These are phyloP conservation scores for Talaromyces verruculosus DNA, from an alignment of 2,329 filamentous ascomycete genomes.

Conservation along the genomic window DNA sequence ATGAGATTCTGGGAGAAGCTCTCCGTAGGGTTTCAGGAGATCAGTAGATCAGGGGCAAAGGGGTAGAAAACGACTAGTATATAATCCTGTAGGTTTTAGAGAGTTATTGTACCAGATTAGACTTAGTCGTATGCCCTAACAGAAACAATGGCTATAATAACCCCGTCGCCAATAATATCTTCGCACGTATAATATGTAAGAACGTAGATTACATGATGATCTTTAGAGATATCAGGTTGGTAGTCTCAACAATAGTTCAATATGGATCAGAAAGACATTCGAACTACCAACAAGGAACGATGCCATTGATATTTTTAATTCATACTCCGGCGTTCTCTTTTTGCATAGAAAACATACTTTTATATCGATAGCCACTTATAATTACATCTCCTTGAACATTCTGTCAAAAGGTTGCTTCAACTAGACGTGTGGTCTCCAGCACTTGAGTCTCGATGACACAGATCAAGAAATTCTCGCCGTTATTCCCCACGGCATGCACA, in stretches of 20 bases:
- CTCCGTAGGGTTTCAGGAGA: background rate
- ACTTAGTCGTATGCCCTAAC: background rate
- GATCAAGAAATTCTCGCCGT: slow-evolving; percentile 21
- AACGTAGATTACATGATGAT: background rate
- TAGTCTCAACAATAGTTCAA: background rate
- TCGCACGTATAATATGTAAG: background rate
- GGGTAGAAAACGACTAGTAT: background rate
- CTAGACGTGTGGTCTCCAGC: background rate
- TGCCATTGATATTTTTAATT: background rate
- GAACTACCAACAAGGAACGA: background rate
- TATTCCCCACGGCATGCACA: slow-evolving; percentile 30
- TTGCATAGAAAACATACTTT: background rate
- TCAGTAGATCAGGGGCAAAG: background rate
- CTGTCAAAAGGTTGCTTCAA: background rate
- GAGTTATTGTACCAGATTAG: background rate
- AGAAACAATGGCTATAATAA: background rate
- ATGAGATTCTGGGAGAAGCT: background rate
- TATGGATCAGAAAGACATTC: background rate
- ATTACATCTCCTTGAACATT: background rate
- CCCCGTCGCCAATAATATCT: background rate
- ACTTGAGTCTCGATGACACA: background rate
- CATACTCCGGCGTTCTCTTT: background rate
- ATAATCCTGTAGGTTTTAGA: background rate
- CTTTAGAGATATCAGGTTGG: background rate
- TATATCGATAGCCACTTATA: background rate